These are phyloP conservation scores for Steccherinum ochraceum DNA, from an alignment of 768 basidiomycete species.

Conservation along the genomic window DNA sequence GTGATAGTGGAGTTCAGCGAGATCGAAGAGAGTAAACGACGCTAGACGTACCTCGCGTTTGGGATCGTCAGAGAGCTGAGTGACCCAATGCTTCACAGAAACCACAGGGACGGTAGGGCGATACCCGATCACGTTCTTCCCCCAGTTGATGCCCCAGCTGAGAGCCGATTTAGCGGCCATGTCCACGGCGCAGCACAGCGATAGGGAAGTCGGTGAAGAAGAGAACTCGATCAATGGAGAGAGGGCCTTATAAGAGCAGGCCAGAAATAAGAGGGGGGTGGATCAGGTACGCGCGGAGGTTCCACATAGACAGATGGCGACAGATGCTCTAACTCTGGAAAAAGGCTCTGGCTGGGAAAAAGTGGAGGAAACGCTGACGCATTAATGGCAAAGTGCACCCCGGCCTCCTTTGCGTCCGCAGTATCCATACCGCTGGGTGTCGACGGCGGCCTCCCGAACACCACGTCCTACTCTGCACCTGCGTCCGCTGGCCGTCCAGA, in stretches of 20 bases:
- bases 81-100: conserved; percentile 51
- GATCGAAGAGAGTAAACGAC: background rate
- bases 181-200: conserved; percentile 5
- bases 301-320: conserved; percentile 1
- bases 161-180: conserved; percentile 28
- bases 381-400: background rate
- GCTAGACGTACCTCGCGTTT: conserved; percentile 39
- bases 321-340: background rate
- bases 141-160: conserved; percentile 34
- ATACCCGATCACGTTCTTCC: conserved; percentile 53
- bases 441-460: too few species aligned
- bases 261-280: conserved; percentile 1
- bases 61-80: conserved; percentile 36
- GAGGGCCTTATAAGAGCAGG: background rate
- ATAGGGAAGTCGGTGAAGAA: background rate
- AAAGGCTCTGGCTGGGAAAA: background rate
- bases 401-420: background rate
- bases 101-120: conserved; percentile 61
- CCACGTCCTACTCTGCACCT: too few species aligned
- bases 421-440: too few species aligned
- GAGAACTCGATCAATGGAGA: background rate
- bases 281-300: conserved; percentile 2
- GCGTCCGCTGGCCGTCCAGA: too few species aligned
- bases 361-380: background rate
- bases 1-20: conserved; percentile 7